Conservation (phyloP, 2,329 filamentous ascomycete genomes). For the Pleurostoma richardsiae region DNA sequence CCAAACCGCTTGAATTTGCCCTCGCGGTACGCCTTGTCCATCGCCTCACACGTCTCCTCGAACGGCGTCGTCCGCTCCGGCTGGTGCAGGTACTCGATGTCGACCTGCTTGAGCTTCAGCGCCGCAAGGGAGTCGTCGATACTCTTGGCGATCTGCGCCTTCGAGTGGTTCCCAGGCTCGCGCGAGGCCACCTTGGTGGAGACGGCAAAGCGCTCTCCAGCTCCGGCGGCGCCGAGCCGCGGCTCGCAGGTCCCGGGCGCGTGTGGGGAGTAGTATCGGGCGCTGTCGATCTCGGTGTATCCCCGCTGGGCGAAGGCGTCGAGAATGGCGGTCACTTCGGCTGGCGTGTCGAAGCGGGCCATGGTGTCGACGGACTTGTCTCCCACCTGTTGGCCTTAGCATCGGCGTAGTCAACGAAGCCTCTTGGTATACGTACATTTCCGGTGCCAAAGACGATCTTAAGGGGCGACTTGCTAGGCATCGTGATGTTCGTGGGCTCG, state of each 20-base stretch:
- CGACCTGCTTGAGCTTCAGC: slow-evolving; percentile 11
- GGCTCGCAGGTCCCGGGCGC: slow-evolving; percentile 21
- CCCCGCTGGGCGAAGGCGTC: slow-evolving; percentile 18
- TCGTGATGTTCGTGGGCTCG: neutral
- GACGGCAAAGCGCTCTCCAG: slow-evolving; percentile 22
- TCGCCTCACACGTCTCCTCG: slow-evolving; percentile 27
- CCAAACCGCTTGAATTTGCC: slow-evolving; percentile 33
- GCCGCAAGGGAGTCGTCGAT: slow-evolving; percentile 24
- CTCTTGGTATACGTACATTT: neutral
- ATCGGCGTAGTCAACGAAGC: too few relatives aligned
- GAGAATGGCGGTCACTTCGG: slow-evolving; percentile 16
- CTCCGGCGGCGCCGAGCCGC: slow-evolving; percentile 19
- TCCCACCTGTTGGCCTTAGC: slow-evolving; percentile 5
- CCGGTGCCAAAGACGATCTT: slow-evolving; percentile 1
- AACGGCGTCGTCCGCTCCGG: slow-evolving; percentile 22
- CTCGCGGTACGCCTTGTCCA: slow-evolving; percentile 26
- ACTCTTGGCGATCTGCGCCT: slow-evolving; percentile 17
- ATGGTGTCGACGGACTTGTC: slow-evolving; percentile 4
- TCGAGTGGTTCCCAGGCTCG: slow-evolving; percentile 19
- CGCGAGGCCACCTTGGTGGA: slow-evolving; percentile 26
- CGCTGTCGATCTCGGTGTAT: slow-evolving; percentile 22
- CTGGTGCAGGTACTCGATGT: slow-evolving; percentile 2
- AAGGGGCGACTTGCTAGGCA: neutral
- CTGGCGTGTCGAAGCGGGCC: slow-evolving; percentile 10
- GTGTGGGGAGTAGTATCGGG: slow-evolving; percentile 20